Percentiles rank a stretch among this genome's conserved stretches.
Evolutionary conservation across 78 protist species (phyloP).

Genomic region (Dictyostelium intermedium): DNA sequence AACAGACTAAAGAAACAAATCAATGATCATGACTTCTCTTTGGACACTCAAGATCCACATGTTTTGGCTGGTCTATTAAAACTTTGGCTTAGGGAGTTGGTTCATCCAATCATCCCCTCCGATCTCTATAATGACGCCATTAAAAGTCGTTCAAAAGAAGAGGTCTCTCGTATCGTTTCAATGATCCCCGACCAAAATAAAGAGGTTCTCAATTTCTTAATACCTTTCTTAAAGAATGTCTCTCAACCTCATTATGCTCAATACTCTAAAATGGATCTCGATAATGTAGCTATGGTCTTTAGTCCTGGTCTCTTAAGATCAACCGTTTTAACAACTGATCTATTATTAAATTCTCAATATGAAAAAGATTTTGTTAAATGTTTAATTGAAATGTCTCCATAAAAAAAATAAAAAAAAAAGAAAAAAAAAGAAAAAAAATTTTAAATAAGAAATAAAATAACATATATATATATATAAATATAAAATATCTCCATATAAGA

Average conservation of each 20-base stretch:
- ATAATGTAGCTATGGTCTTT: conserved; percentile 67
- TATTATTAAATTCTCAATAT: conserved; percentile 58
- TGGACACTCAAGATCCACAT: conserved; percentile 53
- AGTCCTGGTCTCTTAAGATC: conserved; percentile 72
- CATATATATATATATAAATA: background rate
- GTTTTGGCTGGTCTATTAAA: conserved; percentile 72
- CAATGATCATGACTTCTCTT: conserved; percentile 43
- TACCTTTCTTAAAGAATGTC: conserved; percentile 31
- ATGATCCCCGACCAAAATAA: conserved; percentile 4
- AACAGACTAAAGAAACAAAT: conserved; percentile 29
- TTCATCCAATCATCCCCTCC: conserved; percentile 60
- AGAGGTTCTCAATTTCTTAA: conserved; percentile 12
- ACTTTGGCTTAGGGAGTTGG: conserved; percentile 67
- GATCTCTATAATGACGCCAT: conserved; percentile 52
- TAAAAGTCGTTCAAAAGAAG: conserved; percentile 27
- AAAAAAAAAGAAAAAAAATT: background rate
- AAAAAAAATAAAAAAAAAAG: background rate
- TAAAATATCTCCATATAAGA: no score
- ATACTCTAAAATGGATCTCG: conserved; percentile 65
- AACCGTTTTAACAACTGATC: conserved; percentile 25
- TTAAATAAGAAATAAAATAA: background rate
- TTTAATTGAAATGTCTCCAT: conserved; percentile 42
- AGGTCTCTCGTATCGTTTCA: background rate
- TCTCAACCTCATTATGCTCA: conserved; percentile 24
- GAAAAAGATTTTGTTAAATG: conserved; percentile 66